Percentiles rank a stretch among this genome's conserved stretches.
Conservation (phyloP, 2,329 filamentous ascomycete species). For the Fusarium burgessii region DNA sequence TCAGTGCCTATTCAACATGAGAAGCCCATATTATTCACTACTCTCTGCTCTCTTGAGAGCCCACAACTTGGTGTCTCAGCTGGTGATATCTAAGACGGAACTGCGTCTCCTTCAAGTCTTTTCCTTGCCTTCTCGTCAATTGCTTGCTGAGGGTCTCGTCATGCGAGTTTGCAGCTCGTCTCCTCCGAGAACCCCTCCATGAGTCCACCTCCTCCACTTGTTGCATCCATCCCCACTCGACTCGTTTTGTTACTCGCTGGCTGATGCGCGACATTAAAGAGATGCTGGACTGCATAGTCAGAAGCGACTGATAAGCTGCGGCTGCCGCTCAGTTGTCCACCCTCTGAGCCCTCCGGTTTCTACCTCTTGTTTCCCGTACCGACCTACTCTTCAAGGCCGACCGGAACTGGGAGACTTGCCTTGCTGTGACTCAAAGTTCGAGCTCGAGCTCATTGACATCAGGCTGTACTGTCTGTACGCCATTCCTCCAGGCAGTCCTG, state of each 20-base stretch:
- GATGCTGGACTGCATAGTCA: conserved; percentile 40
- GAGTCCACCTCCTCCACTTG: conserved; percentile 45
- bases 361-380: conserved; percentile 33
- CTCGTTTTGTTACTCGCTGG: conserved; percentile 41
- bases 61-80: conserved; percentile 5
- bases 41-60: conserved; percentile 10
- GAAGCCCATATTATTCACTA: conserved; percentile 20
- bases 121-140: background rate
- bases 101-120: conserved; percentile 13
- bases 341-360: conserved; percentile 41
- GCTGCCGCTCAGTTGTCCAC: conserved; percentile 45
- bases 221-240: conserved; percentile 39
- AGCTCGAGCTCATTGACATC: conserved; percentile 28
- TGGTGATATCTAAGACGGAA: conserved; percentile 26
- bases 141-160: conserved; percentile 23
- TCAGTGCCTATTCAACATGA: conserved; percentile 23
- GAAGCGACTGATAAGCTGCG: conserved; percentile 47
- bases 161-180: conserved; percentile 39
- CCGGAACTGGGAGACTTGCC: conserved; percentile 27
- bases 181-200: conserved; percentile 42
- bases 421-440: conserved; percentile 26
- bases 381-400: conserved; percentile 33
- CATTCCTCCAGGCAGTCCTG: conserved; percentile 24
- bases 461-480: conserved; percentile 17
- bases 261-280: conserved; percentile 43